Evolutionary conservation across 1,284 basidiomycete genomes (phyloP), one percentile per base, ranked within the genome.

Genomic region (Cutaneotrichosporon cavernicola): DNA sequence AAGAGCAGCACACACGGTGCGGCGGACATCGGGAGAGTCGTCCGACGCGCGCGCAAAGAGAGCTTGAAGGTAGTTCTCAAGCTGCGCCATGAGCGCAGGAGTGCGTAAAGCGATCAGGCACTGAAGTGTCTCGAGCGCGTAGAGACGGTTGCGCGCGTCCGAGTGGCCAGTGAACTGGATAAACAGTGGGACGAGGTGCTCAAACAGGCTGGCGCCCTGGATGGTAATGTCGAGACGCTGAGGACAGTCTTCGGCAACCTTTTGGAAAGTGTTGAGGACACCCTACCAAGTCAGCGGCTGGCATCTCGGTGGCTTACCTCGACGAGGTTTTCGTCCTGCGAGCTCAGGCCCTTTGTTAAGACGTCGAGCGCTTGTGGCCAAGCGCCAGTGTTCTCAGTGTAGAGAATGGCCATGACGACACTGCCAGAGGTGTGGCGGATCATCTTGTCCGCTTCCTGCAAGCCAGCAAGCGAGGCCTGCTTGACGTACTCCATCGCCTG

Each of bases 161-260:
- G 64, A 55, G 73, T 97, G 91, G 68, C 91, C 89, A 51, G 92
- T 88, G 72, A 92, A 86, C 72, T 87, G 76, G 72, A 99, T 87
- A 82, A 98, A 96, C 77, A 97, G 94, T 65, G 94, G 94, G 70
- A 98, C 89, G 88, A 97, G 92, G 79, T 88, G 92, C 80, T 97
- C 92, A 66, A 97, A 86, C 1, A 93, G 91, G 65, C 91, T 86
- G 31, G 88, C 87, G 57, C 92, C 93, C 50, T 70, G 65, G 76
- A 98, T 90, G 67, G 93, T 89, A 70, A 97, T 87, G 80, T 98
- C 96, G 79, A 99, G 86, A 81, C 96, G 94, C 67, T 91, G 87
- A 6, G 96, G 94, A 70, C 95, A 96, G 78, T 99, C 97, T 82
- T 98, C 93, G 80, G 93, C 96, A 62, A 97, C 89, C 80, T 97